Evolutionary conservation across 768 basidiomycete genomes (phyloP).

Genomic region (Podaxis mareebaensis): DNA sequence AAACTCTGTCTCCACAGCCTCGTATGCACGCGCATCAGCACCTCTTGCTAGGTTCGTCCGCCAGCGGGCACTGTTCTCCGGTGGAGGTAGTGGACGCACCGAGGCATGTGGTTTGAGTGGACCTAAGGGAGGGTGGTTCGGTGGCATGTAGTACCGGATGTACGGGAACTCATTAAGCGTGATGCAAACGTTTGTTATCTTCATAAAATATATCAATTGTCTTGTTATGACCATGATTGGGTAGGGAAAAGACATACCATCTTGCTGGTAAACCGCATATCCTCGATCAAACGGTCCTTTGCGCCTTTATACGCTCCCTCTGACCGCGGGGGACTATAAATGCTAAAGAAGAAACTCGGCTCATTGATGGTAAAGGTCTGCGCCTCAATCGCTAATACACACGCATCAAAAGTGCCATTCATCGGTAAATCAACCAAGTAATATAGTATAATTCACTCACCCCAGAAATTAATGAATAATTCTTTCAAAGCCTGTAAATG

Average conservation of each 20-base stretch:
- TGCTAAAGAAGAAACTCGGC: slow-evolving; percentile 83
- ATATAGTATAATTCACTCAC: slow-evolving; percentile 44
- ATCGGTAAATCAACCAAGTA: background rate
- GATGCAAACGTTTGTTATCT: slow-evolving; percentile 90
- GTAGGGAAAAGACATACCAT: slow-evolving; percentile 44
- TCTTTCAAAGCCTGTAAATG: slow-evolving; percentile 80
- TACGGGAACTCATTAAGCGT: slow-evolving; percentile 90
- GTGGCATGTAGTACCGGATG: slow-evolving; percentile 89
- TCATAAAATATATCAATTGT: background rate
- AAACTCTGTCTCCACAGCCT: slow-evolving; percentile 73
- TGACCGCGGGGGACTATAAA: slow-evolving; percentile 82
- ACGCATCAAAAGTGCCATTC: slow-evolving; percentile 2
- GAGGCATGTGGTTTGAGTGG: slow-evolving; percentile 70
- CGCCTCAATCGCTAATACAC: slow-evolving; percentile 71
- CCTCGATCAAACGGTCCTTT: slow-evolving; percentile 81
- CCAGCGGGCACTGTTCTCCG: slow-evolving; percentile 70
- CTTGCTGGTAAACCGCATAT: slow-evolving; percentile 75
- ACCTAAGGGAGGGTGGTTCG: slow-evolving; percentile 81
- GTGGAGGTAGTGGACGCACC: slow-evolving; percentile 65
- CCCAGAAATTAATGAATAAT: slow-evolving; percentile 91
- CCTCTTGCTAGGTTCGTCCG: slow-evolving; percentile 81
- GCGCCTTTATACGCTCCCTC: slow-evolving; percentile 67
- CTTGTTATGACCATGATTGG: background rate
- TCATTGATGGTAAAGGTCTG: slow-evolving; percentile 80
- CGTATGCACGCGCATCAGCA: slow-evolving; percentile 63